Evolutionary conservation across 345 rosid species (phyloP).

Genomic region (Streptanthus diversifolius): DNA sequence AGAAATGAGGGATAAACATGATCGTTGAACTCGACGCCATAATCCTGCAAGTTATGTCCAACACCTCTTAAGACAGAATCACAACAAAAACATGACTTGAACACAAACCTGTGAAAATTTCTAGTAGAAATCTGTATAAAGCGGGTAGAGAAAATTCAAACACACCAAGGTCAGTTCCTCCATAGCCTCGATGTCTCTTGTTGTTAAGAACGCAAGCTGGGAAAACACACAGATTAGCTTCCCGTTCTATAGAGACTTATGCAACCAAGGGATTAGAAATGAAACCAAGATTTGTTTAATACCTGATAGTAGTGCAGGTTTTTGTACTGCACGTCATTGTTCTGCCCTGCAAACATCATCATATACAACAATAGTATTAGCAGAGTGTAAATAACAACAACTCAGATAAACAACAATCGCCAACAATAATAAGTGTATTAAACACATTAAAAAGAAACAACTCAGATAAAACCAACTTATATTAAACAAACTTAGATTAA

Average conservation of each 20-base stretch:
- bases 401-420: no score
- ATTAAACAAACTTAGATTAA: no score
- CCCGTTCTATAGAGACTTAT: not conserved
- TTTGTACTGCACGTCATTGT: no score
- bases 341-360: no score
- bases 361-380: no score
- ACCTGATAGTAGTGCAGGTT: constrained; percentile 70
- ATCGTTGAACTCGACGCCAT: constrained; percentile 81
- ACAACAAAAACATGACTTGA: not conserved
- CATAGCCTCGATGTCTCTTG: constrained; percentile 55
- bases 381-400: no score
- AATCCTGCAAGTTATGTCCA: constrained; percentile 56
- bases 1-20: constrained; percentile 46
- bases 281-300: constrained; percentile 18
- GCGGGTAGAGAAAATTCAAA: not conserved
- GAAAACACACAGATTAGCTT: not conserved
- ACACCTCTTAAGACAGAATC: constrained; percentile 13
- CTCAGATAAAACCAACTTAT: no score
- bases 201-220: constrained; percentile 81
- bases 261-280: not conserved
- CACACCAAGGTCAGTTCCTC: constrained; percentile 95
- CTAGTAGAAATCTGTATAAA: not conserved
- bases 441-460: no score
- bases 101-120: not conserved
- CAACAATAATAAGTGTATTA: no score